Evolutionary conservation across 2,329 filamentous ascomycete genomes (phyloP).

Genomic region (Aspergillus felis): DNA sequence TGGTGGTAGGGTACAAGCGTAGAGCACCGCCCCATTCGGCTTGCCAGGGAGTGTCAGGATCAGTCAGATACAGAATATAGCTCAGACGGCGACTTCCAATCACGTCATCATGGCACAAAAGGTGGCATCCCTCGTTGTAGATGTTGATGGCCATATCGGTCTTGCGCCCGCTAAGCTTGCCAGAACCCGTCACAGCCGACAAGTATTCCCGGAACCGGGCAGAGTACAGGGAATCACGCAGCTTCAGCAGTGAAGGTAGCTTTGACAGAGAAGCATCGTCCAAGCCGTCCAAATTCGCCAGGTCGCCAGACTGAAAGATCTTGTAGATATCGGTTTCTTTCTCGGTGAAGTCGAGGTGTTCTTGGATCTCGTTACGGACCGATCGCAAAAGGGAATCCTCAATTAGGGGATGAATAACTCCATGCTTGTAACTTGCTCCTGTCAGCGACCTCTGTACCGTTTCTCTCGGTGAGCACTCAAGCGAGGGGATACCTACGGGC

Average conservation of each 20-base stretch:
- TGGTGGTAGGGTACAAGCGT: slow-evolving; percentile 72
- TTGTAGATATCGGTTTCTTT: slow-evolving; percentile 99
- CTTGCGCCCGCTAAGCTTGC: slow-evolving; percentile 84
- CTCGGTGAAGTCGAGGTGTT: slow-evolving; percentile 90
- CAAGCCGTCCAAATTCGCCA: slow-evolving; percentile 93
- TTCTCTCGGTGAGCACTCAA: not conserved
- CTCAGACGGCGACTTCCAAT: slow-evolving; percentile 95
- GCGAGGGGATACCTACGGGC: slow-evolving; percentile 33
- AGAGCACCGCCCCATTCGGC: slow-evolving; percentile 89
- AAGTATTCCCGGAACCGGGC: slow-evolving; percentile 84
- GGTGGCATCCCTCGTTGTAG: slow-evolving; percentile 91
- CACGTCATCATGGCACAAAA: slow-evolving; percentile 96
- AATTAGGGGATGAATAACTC: slow-evolving; percentile 79
- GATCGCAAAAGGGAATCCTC: slow-evolving; percentile 75
- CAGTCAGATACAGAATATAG: slow-evolving; percentile 94
- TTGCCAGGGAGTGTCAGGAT: slow-evolving; percentile 88
- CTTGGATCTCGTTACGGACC: slow-evolving; percentile 83
- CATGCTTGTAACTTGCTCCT: slow-evolving; percentile 71
- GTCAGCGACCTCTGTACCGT: slow-evolving; percentile 4
- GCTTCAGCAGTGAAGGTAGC: slow-evolving; percentile 79
- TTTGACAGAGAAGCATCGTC: slow-evolving; percentile 80
- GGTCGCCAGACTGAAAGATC: slow-evolving; percentile 96
- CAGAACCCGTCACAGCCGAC: slow-evolving; percentile 77
- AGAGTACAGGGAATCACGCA: slow-evolving; percentile 95
- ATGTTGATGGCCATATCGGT: slow-evolving; percentile 99